phyloP scores from a whole-genome alignment of 148 eudicot genomes.

The Pharnaceum exiguum region DNA sequence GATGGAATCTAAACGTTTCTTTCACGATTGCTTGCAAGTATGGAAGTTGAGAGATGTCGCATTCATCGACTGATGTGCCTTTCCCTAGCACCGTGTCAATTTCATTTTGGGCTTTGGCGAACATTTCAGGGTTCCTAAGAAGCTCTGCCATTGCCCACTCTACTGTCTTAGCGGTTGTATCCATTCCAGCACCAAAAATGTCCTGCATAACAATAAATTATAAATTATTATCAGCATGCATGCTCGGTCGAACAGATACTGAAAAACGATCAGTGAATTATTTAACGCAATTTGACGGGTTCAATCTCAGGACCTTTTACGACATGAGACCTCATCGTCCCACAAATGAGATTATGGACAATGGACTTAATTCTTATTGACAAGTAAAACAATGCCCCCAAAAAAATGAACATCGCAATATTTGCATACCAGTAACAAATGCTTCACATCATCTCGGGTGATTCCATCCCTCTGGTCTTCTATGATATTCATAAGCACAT shows the following conservation, averaged over 20 bases:
- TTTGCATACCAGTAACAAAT: constrained; percentile 18
- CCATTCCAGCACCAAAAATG: constrained; percentile 21
- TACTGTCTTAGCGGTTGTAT: constrained; percentile 15
- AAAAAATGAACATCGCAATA: background rate
- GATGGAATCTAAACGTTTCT: constrained; percentile 52
- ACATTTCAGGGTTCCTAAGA: background rate
- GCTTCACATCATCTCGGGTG: background rate
- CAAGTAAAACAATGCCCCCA: no score
- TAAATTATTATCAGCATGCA: no score
- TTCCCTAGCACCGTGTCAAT: constrained; percentile 3
- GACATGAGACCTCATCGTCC: no score
- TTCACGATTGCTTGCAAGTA: constrained; percentile 58
- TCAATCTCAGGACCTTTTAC: no score
- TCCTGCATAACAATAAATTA: no score
- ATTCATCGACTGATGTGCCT: background rate
- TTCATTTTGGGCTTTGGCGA: constrained; percentile 8
- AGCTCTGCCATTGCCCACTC: constrained; percentile 21
- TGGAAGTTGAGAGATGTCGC: constrained; percentile 33
- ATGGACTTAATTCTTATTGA: no score
- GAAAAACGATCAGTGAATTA: no score
- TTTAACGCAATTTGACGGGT: no score
- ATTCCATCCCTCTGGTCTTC: constrained; percentile 5
- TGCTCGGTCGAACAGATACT: no score
- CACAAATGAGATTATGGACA: no score
- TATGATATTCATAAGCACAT: constrained; percentile 2